phyloP scores from a whole-genome alignment of 1,284 basidiomycete genomes.

The Fomitiporia mediterranea region DNA sequence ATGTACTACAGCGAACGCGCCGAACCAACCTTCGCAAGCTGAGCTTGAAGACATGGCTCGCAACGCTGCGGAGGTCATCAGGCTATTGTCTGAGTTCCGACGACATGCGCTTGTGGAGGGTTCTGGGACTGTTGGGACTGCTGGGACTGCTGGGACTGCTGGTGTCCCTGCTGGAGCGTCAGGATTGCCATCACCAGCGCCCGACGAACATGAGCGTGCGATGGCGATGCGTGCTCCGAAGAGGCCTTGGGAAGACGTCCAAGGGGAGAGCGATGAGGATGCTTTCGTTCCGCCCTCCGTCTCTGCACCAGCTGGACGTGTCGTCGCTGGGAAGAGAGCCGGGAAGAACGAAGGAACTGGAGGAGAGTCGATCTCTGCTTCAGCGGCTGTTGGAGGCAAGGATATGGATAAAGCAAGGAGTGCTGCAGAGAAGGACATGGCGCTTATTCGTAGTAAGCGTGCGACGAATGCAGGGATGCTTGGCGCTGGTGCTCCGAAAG shows the following conservation, averaged over 20 bases:
- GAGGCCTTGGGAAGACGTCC: slow-evolving; percentile 71
- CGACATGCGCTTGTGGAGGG: slow-evolving; percentile 37
- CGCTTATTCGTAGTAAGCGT: slow-evolving; percentile 70
- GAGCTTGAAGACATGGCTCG: slow-evolving; percentile 66
- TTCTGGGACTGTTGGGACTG: slow-evolving; percentile 23
- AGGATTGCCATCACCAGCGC: not conserved
- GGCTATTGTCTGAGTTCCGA: slow-evolving; percentile 58
- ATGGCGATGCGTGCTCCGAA: slow-evolving; percentile 51
- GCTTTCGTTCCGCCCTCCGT: slow-evolving; percentile 24
- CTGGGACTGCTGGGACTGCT: slow-evolving; percentile 22
- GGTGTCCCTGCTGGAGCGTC: too few relatives aligned
- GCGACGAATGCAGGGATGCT: slow-evolving; percentile 47
- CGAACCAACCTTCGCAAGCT: slow-evolving; percentile 43
- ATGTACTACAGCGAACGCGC: slow-evolving; percentile 42
- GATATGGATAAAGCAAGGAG: slow-evolving; percentile 33
- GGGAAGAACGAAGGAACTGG: not conserved
- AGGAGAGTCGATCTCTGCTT: slow-evolving; percentile 12
- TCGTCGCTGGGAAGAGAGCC: slow-evolving; percentile 17
- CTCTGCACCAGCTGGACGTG: slow-evolving; percentile 20
- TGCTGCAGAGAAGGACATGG: slow-evolving; percentile 76
- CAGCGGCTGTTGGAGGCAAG: slow-evolving; percentile 27
- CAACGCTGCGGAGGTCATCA: slow-evolving; percentile 56
- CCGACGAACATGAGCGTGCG: not conserved
- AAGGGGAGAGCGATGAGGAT: slow-evolving; percentile 33
- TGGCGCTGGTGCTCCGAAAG: slow-evolving; percentile 46